Evolutionary conservation across 2,329 filamentous ascomycete genomes (phyloP).

Genomic region (Ophiostoma sp.): DNA sequence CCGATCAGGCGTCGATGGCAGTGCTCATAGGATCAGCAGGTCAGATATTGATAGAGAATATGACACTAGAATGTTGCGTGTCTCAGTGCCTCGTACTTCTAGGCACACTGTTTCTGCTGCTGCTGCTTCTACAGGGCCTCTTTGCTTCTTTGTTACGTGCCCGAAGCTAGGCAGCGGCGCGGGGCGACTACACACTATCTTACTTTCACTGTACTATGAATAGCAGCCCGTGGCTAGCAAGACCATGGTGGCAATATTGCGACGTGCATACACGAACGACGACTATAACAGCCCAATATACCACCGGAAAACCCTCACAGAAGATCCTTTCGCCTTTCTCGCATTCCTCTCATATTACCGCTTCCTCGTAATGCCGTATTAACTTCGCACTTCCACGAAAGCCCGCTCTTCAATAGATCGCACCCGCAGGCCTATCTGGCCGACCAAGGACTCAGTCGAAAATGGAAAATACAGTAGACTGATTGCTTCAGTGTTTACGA

Average conservation of each 20-base stretch:
- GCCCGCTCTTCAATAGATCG: no score
- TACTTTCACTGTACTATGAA: background rate
- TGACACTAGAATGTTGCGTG: background rate
- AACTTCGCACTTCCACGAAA: no score
- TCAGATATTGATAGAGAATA: background rate
- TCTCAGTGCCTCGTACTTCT: background rate
- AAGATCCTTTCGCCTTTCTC: no score
- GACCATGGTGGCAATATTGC: background rate
- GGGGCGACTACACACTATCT: background rate
- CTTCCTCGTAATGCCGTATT: no score
- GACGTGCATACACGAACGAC: background rate
- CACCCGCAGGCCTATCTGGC: no score
- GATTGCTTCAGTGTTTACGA: no score
- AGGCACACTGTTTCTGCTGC: no score
- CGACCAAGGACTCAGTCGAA: no score
- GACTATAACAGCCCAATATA: background rate
- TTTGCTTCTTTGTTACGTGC: slow-evolving; percentile 4
- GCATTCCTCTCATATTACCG: no score
- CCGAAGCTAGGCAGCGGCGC: slow-evolving; percentile 3
- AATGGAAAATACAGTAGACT: no score
- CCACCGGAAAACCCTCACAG: background rate
- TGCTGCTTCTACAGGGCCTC: background rate
- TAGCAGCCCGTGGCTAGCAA: background rate
- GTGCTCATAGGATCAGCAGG: background rate
- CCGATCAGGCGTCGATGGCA: background rate